Evolutionary conservation across 345 rosid genomes (phyloP), one percentile per base, ranked within the genome.

Genomic region (Pugionium cornutum): DNA sequence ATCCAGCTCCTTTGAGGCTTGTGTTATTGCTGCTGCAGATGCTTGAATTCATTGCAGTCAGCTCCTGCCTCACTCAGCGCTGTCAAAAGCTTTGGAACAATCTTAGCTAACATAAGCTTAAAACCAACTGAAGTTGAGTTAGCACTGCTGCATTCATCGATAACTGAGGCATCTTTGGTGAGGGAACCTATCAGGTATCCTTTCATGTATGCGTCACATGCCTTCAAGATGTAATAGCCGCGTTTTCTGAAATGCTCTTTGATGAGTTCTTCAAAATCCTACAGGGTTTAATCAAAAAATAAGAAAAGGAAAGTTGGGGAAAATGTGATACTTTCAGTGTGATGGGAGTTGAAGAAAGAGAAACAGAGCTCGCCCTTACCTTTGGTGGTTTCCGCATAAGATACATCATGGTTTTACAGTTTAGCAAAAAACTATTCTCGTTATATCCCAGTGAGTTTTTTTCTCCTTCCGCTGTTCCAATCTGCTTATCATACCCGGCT

Each of bases 391-490:
- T 89, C 66, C 97, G 82, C 84, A 91, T 82, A 46, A 95, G 94
- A 73, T 80, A 83, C 94, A 89, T 87, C 90, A 95, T 95, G 26
- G 84, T 79, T 86, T 95, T 95, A 88, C 99, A 91, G 70, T 80
- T 91, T 36, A 95, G 83, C 74, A 95, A 73, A 83, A 91, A 95
- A 2, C 97, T 80, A 47, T 91, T 95, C 75, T 91, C 99, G 65
- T 95, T 91, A 72, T 95, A 95, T 10, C 91, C 84, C 64, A 91
- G 50, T 0, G 98, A 91, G 73, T 89, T 95, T 75, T 86, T 95
- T 82, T 95, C 99, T 66, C 99, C 99, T 75, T 95, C 99, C 4
- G 91, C 96, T 33, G 98, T 87, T 62, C 98, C 97, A 2, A 87
- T 67, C 72, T 95, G 98, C 74, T 86, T 91, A 72, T 91, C 98